These are phyloP conservation scores for Candida railenensis DNA, from an alignment of 805 yeast genomes.

Conservation along the genomic window DNA sequence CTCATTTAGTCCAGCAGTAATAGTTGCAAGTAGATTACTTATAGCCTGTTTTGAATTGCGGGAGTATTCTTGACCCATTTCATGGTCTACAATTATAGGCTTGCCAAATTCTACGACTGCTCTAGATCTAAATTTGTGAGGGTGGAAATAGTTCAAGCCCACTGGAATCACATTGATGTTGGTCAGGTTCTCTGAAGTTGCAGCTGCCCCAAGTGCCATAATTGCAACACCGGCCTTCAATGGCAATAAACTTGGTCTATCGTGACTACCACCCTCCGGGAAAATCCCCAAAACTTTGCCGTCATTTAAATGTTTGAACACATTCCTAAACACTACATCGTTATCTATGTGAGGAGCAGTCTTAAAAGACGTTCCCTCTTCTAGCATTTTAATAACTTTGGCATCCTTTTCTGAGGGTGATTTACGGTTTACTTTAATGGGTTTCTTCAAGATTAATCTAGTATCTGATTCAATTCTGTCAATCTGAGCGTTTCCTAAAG, in stretches of 20 bases:
- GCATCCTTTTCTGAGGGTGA: constrained; percentile 11
- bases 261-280: constrained; percentile 47
- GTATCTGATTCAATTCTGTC: constrained; percentile 30
- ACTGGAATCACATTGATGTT: constrained; percentile 37
- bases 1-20: constrained; percentile 35
- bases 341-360: constrained; percentile 42
- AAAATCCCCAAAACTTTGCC: constrained; percentile 39
- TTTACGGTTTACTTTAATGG: constrained; percentile 15
- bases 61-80: constrained; percentile 26
- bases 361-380: constrained; percentile 30
- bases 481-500: constrained; percentile 34
- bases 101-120: constrained; percentile 44
- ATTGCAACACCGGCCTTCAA: constrained; percentile 46
- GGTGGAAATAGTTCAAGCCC: constrained; percentile 43
- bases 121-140: constrained; percentile 39
- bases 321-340: constrained; percentile 32
- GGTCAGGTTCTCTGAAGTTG: constrained; percentile 21
- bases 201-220: constrained; percentile 43
- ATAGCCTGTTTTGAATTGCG: constrained; percentile 27
- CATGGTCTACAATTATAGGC: constrained; percentile 33
- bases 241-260: constrained; percentile 40
- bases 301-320: constrained; percentile 34
- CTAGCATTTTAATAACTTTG: constrained; percentile 14
- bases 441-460: constrained; percentile 21
- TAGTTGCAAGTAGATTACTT: constrained; percentile 22